Evolutionary conservation across 176 grass and related monocot genomes (phyloP).

Genomic region (Carex parvula): DNA sequence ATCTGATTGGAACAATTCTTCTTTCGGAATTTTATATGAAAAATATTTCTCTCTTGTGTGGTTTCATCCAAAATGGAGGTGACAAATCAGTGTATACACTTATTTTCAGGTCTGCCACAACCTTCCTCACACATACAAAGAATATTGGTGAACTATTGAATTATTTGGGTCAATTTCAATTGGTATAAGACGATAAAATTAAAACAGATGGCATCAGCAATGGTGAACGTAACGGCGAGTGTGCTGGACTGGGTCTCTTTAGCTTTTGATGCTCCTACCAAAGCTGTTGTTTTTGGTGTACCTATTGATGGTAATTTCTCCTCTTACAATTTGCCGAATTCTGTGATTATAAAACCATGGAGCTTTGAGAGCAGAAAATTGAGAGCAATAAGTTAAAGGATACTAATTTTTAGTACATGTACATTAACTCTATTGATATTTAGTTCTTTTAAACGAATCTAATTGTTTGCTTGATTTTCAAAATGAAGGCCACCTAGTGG

Average conservation of each 20-base stretch:
- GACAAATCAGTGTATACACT: background rate
- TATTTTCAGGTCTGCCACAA: background rate
- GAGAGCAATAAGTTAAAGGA: background rate
- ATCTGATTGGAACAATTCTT: background rate
- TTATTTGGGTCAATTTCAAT: background rate
- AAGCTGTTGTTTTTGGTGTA: conserved; percentile 75
- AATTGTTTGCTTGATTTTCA: conserved; percentile 25
- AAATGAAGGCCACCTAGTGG: conserved; percentile 75
- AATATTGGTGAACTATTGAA: background rate
- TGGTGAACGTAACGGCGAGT: conserved; percentile 59
- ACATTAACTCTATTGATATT: background rate
- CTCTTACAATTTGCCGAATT: conserved; percentile 1
- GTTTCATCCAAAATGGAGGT: background rate
- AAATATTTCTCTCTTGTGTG: background rate
- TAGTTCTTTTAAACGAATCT: conserved; percentile 11
- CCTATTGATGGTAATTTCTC: conserved; percentile 64
- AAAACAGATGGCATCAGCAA: conserved; percentile 41
- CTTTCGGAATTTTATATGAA: background rate
- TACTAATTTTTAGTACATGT: background rate
- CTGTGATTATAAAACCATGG: background rate
- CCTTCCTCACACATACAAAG: background rate
- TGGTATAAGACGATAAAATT: background rate
- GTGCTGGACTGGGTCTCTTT: conserved; percentile 56
- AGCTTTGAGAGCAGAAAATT: background rate
- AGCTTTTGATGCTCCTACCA: conserved; percentile 64